Evolutionary conservation across 345 rosid genomes (phyloP).

Genomic region (Mangifera indica): DNA sequence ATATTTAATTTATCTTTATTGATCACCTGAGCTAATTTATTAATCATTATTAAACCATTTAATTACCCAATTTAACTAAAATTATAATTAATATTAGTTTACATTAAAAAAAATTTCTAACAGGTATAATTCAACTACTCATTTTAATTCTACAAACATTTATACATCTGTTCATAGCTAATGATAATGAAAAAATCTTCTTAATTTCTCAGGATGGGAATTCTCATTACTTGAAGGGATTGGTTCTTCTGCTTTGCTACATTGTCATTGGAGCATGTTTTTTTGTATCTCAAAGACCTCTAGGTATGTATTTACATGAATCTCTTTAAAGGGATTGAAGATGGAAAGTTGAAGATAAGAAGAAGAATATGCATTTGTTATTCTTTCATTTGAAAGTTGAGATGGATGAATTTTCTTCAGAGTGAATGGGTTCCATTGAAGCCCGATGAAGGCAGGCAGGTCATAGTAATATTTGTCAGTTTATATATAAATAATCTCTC

Average conservation of each 20-base stretch:
- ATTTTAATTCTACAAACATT: neutral
- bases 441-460: conserved; percentile 24
- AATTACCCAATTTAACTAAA: no score
- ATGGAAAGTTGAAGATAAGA: conserved; percentile 8
- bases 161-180: neutral
- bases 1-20: no score
- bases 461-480: neutral
- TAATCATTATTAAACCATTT: no score
- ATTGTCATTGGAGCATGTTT: conserved; percentile 79
- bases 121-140: neutral
- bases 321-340: neutral
- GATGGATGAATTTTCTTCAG: neutral
- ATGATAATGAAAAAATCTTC: neutral
- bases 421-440: neutral
- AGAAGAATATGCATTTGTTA: conserved; percentile 22
- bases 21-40: no score
- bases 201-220: conserved; percentile 68
- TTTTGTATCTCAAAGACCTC: conserved; percentile 51
- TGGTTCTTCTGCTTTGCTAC: conserved; percentile 65
- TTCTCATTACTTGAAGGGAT: conserved; percentile 89
- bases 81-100: no score
- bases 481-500: neutral
- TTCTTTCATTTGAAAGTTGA: conserved; percentile 29
- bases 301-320: conserved; percentile 31
- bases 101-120: no score